Evolutionary conservation across 768 basidiomycete genomes (phyloP).

Genomic region (Hericium alpestre): DNA sequence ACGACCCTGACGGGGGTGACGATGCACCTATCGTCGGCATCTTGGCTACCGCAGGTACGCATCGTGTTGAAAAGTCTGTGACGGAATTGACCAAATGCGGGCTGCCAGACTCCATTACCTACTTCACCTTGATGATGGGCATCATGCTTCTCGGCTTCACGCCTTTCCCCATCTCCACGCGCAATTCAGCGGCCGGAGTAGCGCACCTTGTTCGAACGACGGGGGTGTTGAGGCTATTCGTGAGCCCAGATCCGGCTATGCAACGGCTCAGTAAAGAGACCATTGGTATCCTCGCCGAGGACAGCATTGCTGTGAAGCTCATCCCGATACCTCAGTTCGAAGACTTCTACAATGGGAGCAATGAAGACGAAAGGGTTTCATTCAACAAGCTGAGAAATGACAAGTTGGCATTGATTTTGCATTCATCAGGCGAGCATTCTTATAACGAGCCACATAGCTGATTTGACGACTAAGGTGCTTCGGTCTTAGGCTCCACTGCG

Average conservation of each 20-base stretch:
- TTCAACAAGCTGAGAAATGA: background rate
- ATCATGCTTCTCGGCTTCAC: background rate
- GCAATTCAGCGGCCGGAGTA: background rate
- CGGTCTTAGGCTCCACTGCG: conserved; percentile 1
- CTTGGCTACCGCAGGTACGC: conserved; percentile 1
- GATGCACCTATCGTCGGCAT: background rate
- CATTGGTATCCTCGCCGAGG: conserved; percentile 2
- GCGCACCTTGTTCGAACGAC: conserved; percentile 23
- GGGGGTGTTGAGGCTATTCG: conserved; percentile 15
- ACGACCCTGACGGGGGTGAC: too few relatives aligned
- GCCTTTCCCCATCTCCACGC: background rate
- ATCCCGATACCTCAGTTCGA: conserved; percentile 12
- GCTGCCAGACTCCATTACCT: background rate
- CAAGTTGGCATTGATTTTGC: background rate
- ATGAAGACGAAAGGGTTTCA: background rate
- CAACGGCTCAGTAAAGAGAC: conserved; percentile 13
- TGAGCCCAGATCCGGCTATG: conserved; percentile 13
- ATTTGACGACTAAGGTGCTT: too few relatives aligned
- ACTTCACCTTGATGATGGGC: background rate
- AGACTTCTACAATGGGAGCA: conserved; percentile 8
- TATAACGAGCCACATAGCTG: too few relatives aligned
- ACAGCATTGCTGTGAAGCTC: conserved; percentile 2
- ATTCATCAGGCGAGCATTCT: background rate
- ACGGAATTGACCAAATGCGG: background rate
- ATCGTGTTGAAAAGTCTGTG: background rate